Percentiles rank a stretch among this genome's conserved stretches.
Evolutionary conservation across 257 asterid genomes (phyloP).

Genomic region (Pogostemon cablin): DNA sequence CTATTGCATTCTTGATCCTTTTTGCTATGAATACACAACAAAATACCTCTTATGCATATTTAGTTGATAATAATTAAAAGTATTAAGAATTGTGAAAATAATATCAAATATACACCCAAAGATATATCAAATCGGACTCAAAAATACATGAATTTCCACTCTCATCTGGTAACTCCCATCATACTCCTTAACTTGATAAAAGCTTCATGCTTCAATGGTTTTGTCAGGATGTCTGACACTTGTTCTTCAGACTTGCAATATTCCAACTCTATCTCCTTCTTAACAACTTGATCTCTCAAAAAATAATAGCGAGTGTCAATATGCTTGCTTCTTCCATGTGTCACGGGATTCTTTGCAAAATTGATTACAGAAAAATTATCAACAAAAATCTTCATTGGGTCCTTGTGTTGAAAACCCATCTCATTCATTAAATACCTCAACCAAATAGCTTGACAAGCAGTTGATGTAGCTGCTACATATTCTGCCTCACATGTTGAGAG

Average conservation of each 20-base stretch:
- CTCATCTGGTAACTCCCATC: too few relatives aligned
- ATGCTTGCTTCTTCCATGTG: constrained; percentile 35
- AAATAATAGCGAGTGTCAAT: constrained; percentile 30
- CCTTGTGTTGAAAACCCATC: not conserved
- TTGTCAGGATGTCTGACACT: constrained; percentile 21
- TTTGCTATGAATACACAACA: too few relatives aligned
- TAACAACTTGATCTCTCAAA: constrained; percentile 25
- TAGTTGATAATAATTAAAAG: too few relatives aligned
- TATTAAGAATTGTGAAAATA: too few relatives aligned
- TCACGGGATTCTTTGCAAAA: constrained; percentile 30
- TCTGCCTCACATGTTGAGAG: constrained; percentile 36
- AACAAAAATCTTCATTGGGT: constrained; percentile 24
- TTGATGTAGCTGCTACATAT: constrained; percentile 27
- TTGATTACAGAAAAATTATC: constrained; percentile 30
- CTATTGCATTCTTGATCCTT: too few relatives aligned
- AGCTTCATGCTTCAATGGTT: constrained; percentile 4
- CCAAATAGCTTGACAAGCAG: constrained; percentile 32
- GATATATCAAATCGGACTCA: too few relatives aligned
- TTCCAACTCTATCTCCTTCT: constrained; percentile 18
- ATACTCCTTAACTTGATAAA: not conserved
- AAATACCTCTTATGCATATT: too few relatives aligned
- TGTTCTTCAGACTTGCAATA: constrained; percentile 27
- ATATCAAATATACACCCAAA: too few relatives aligned
- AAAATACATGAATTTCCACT: too few relatives aligned
- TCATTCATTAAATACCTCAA: constrained; percentile 18